Base-by-base conservation (phyloP, 257 asterid species). In the Solanum rostratum region DNA sequence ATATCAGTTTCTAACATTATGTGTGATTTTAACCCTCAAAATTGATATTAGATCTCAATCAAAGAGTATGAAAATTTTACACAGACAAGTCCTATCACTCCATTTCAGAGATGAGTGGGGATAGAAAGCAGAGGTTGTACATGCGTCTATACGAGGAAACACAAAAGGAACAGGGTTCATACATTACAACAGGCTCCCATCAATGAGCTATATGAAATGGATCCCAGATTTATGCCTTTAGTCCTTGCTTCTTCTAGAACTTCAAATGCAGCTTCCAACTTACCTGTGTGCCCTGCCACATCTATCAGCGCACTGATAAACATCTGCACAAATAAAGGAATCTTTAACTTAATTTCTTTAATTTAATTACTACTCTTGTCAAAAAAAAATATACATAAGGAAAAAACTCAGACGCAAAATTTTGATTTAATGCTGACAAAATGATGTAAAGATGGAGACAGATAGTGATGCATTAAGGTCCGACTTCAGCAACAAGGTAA, bases 111-210 rank as follows among this genome's bases (percentile, higher is more conserved):
- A 76, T 5, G 10, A 46, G 45, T 15, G 82, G 13, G 60, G n/a
- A 50, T 45, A 76, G 79, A 41, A 69, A 50, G 19, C 45, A 78
- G 63, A 78, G 29, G 41, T 50, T 50, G 11, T 78, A 78, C 65
- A 50, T 20, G 50, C 4, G 19, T 18, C 46, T 16, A 78, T 50
- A 78, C 18, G 63, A 78, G 41, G 45, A 50, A 78, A 78, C 46
- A 78, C 82, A 50, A 78, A 18, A 49, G 46, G 82, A 78, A 29
- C 33, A 71, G 54, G 50, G 62, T 50, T 27, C 93, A 76, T 92
- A 96, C 99, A 87, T 95, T 96, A 92, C 97, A 88, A 88, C 98
- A 96, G 85, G 99, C 99, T 88, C 99, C 99, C 99, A 96, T 96
- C 92, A 96, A 89, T 88, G 99, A 95, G 92, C 98, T 93, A 86